Conservation (phyloP, 2,329 filamentous ascomycete genomes). For the Colletotrichum falcatum region DNA sequence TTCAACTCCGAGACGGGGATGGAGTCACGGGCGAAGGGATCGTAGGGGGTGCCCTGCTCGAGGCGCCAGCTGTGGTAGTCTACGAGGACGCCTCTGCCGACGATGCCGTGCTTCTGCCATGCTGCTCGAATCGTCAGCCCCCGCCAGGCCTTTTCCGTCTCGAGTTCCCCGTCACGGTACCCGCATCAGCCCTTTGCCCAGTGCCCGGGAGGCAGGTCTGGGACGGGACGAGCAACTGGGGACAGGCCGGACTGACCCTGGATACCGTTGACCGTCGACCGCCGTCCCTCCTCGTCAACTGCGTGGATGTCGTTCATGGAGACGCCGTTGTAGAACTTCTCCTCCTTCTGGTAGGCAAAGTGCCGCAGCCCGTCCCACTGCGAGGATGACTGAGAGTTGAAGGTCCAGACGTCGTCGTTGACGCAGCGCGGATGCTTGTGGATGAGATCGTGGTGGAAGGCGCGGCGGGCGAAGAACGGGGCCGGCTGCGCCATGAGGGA, state of each 20-base stretch:
- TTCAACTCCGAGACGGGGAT: constrained; percentile 39
- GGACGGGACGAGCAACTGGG: neutral
- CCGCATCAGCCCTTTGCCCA: neutral
- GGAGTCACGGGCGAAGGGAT: constrained; percentile 38
- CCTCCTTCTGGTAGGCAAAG: constrained; percentile 53
- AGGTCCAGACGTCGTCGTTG: constrained; percentile 50
- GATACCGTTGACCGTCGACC: constrained; percentile 43
- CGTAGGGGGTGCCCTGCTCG: constrained; percentile 45
- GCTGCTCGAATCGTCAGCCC: constrained; percentile 25
- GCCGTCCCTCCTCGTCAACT: constrained; percentile 38
- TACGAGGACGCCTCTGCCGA: constrained; percentile 62
- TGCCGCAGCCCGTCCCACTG: constrained; percentile 57
- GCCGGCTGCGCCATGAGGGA: constrained; percentile 48
- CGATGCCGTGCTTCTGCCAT: constrained; percentile 53
- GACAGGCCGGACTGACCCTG: constrained; percentile 21
- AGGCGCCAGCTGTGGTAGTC: constrained; percentile 64
- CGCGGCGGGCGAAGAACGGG: constrained; percentile 50
- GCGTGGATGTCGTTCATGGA: constrained; percentile 63
- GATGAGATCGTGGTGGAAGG: constrained; percentile 48
- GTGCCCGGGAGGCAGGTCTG: neutral
- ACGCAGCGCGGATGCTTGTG: constrained; percentile 47
- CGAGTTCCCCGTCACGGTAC: neutral
- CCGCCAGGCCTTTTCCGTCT: neutral
- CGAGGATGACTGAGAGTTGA: constrained; percentile 54
- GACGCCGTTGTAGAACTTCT: constrained; percentile 49